A percentile compares a stretch with the other conserved stretches of the same genome.
These are phyloP conservation scores for Podospora sp. DNA, from an alignment of 495 filamentous ascomycete species.

Conservation along the genomic window DNA sequence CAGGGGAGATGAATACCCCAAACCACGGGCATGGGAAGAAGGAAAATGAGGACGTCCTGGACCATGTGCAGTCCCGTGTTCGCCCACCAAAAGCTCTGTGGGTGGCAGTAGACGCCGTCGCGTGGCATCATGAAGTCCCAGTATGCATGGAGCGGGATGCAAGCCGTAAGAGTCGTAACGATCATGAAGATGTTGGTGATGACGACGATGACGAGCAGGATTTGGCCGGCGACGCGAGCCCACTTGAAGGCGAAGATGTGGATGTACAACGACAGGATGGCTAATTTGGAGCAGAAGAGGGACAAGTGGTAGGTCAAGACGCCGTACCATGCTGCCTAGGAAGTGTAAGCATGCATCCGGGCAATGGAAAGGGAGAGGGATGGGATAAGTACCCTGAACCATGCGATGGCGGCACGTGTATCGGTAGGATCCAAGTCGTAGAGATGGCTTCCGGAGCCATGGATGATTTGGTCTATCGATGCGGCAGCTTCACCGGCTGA, in stretches of 20 bases:
- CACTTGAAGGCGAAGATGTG: constrained; percentile 43
- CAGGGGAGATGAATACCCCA: constrained; percentile 40
- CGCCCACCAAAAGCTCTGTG: constrained; percentile 37
- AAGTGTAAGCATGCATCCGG: background rate
- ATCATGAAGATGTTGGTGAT: constrained; percentile 31
- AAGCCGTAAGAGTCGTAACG: constrained; percentile 32
- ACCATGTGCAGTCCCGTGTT: constrained; percentile 40
- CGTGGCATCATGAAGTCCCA: constrained; percentile 33
- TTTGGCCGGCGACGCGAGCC: constrained; percentile 34
- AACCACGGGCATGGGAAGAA: constrained; percentile 42
- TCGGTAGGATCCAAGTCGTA: constrained; percentile 37
- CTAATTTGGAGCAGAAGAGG: constrained; percentile 40
- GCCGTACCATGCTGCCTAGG: constrained; percentile 36
- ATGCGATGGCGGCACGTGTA: constrained; percentile 20
- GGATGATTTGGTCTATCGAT: constrained; percentile 32
- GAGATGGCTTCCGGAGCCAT: constrained; percentile 33
- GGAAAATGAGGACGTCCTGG: constrained; percentile 42
- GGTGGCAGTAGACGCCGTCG: constrained; percentile 30
- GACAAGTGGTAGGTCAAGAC: constrained; percentile 34
- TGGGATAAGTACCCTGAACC: constrained; percentile 30
- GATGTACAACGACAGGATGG: constrained; percentile 44
- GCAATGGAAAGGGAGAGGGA: background rate
- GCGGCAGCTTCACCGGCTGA: constrained; percentile 27
- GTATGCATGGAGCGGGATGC: constrained; percentile 35
- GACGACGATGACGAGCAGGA: constrained; percentile 32